These are phyloP conservation scores for Sisymbrium altissimum DNA, from an alignment of 345 rosid genomes.

Conservation along the genomic window DNA sequence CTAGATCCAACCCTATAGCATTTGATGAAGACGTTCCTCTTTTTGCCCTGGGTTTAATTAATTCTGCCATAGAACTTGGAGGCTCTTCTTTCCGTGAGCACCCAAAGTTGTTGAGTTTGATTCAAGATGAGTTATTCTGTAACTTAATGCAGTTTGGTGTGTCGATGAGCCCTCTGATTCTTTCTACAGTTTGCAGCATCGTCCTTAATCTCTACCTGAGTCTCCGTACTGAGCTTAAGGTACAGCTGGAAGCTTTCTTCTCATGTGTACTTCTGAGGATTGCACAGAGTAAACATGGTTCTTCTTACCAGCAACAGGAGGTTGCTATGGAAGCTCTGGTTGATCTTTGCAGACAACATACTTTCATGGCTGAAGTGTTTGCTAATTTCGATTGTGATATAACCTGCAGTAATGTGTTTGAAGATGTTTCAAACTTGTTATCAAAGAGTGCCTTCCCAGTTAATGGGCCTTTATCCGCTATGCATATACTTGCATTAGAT, in stretches of 20 bases:
- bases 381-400: constrained; percentile 79
- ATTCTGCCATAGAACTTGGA: constrained; percentile 65
- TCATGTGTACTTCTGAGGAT: constrained; percentile 65
- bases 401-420: constrained; percentile 63
- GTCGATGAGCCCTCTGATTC: constrained; percentile 76
- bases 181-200: constrained; percentile 73
- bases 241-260: constrained; percentile 71
- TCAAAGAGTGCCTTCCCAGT: constrained; percentile 72
- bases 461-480: constrained; percentile 69
- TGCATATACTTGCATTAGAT: constrained; percentile 74
- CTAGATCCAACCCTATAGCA: constrained; percentile 61
- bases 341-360: constrained; percentile 65
- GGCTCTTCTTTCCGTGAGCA: constrained; percentile 51
- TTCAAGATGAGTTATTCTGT: constrained; percentile 68
- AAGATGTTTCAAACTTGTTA: constrained; percentile 57
- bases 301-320: constrained; percentile 76
- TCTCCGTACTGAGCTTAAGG: constrained; percentile 61
- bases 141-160: constrained; percentile 76
- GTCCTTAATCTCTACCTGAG: constrained; percentile 66
- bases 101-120: constrained; percentile 50
- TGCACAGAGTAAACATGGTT: constrained; percentile 65
- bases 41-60: constrained; percentile 71
- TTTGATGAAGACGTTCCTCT: constrained; percentile 82
- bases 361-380: constrained; percentile 64
- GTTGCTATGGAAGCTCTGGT: constrained; percentile 82